A percentile compares a stretch with the other conserved stretches of the same genome.
These are phyloP conservation scores for Agaricus blazei DNA, from an alignment of 768 basidiomycete genomes.

Conservation along the genomic window DNA sequence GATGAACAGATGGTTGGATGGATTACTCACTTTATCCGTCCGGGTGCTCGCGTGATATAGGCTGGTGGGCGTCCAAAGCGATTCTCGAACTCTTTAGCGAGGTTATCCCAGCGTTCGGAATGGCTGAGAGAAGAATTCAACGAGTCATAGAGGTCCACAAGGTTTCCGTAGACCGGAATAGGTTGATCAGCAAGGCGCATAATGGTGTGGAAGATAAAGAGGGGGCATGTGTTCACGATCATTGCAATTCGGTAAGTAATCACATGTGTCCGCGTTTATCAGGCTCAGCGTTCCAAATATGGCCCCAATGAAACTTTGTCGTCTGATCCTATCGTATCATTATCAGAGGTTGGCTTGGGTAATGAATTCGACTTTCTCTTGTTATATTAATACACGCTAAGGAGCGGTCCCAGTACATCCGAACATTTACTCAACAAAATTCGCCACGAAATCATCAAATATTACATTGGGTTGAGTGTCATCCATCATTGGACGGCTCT, in stretches of 20 bases:
- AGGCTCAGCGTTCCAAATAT: no score
- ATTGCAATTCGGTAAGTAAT: neutral
- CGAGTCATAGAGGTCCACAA: slow-evolving; percentile 51
- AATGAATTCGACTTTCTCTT: no score
- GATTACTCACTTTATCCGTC: slow-evolving; percentile 66
- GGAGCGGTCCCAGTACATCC: neutral
- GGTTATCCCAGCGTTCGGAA: slow-evolving; percentile 54
- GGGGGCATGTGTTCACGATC: neutral
- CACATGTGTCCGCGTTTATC: no score
- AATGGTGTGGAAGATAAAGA: neutral
- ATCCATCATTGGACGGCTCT: neutral
- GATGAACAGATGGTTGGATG: neutral
- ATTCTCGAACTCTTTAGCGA: slow-evolving; percentile 54
- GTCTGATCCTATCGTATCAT: no score
- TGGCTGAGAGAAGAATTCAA: slow-evolving; percentile 51
- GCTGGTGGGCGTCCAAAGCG: slow-evolving; percentile 64
- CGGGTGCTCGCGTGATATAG: slow-evolving; percentile 74
- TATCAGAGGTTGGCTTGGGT: no score
- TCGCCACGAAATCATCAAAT: neutral
- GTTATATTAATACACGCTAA: no score
- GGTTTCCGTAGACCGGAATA: slow-evolving; percentile 57
- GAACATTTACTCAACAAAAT: neutral
- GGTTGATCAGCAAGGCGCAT: slow-evolving; percentile 50
- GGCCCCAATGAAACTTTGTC: no score
- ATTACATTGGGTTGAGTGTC: neutral